A percentile compares a stretch with the other conserved stretches of the same genome.
Conservation (phyloP, 2,329 filamentous ascomycete species). For the Balansia obtecta region DNA sequence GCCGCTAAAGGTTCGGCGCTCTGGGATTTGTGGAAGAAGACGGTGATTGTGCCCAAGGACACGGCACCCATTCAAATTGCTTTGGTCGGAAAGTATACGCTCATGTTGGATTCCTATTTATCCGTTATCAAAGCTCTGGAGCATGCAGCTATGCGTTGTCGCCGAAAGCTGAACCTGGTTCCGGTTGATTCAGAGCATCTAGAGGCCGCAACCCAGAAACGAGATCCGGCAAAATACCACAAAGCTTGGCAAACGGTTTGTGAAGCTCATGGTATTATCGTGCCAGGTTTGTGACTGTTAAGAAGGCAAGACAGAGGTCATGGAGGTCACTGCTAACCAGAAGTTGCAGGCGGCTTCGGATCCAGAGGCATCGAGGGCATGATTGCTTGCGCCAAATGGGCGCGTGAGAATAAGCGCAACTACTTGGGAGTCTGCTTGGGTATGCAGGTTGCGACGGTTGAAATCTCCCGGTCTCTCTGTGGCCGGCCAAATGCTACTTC, state of each 20-base stretch:
- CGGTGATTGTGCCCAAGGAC: constrained; percentile 41
- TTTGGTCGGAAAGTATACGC: constrained; percentile 85
- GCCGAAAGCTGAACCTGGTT: constrained; percentile 63
- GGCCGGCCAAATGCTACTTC: constrained; percentile 43
- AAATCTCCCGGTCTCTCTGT: constrained; percentile 69
- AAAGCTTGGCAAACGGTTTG: constrained; percentile 61
- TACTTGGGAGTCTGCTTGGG: constrained; percentile 86
- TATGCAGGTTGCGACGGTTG: constrained; percentile 87
- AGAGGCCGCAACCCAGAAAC: constrained; percentile 50
- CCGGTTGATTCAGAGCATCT: constrained; percentile 81
- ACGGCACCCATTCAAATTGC: constrained; percentile 63
- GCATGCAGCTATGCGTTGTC: constrained; percentile 80
- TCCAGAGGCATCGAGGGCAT: constrained; percentile 77
- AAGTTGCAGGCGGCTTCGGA: constrained; percentile 56
- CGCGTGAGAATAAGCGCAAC: constrained; percentile 66
- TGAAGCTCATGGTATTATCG: constrained; percentile 49
- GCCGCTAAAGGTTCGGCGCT: constrained; percentile 52
- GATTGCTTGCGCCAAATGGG: constrained; percentile 78
- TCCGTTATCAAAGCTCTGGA: constrained; percentile 78
- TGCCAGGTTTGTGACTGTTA: constrained; percentile 7
- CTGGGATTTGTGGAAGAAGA: constrained; percentile 67
- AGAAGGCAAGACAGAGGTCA: neutral
- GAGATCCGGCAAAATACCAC: constrained; percentile 61
- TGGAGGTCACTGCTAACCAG: constrained; percentile 2
- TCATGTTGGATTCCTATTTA: constrained; percentile 75